Percentiles rank a stretch among this genome's conserved stretches.
phyloP scores from a whole-genome alignment of 179 eudicot species.

The Beta lomatogona region DNA sequence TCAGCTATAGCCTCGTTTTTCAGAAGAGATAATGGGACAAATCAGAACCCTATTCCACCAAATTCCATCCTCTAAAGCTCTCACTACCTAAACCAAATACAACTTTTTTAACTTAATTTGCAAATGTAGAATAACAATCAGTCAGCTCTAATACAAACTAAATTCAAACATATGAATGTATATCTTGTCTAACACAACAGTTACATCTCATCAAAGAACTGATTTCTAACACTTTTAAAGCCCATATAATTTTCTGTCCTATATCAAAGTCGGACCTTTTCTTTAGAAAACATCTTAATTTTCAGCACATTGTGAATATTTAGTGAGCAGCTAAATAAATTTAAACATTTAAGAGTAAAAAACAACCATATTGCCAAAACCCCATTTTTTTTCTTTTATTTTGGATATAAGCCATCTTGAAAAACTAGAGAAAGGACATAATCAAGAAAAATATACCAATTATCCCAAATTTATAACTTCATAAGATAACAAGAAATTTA shows the following conservation, averaged over 20 bases:
- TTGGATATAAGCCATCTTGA: not conserved
- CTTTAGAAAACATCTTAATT: no score
- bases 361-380: no score
- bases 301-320: no score
- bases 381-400: no score
- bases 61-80: not conserved
- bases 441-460: not conserved
- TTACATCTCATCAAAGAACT: not conserved
- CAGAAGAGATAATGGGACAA: not conserved
- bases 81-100: not conserved
- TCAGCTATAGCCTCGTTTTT: not conserved
- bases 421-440: constrained; percentile 1
- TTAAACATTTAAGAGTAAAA: not conserved
- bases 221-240: no score
- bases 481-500: not conserved
- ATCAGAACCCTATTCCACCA: not conserved
- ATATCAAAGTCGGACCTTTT: no score
- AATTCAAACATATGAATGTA: not conserved
- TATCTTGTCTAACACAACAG: not conserved
- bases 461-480: not conserved
- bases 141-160: not conserved
- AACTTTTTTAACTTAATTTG: not conserved
- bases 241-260: no score
- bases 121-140: not conserved
- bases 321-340: not conserved